Evolutionary conservation across 2,329 filamentous ascomycete genomes (phyloP).

Genomic region (Diaporthe nobilis): DNA sequence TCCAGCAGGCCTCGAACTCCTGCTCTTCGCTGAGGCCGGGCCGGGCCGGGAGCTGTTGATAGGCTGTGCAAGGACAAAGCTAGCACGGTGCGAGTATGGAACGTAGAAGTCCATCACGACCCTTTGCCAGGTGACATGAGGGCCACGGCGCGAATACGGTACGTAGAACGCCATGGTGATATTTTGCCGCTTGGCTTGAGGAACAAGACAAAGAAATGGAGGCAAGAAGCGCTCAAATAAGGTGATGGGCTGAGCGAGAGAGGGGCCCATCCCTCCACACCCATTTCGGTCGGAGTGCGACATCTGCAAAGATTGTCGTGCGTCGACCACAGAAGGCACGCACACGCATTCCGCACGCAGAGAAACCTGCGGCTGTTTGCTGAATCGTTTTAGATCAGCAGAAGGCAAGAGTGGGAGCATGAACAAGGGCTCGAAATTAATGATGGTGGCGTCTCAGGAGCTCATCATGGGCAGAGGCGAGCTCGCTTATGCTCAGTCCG

Average conservation of each 20-base stretch:
- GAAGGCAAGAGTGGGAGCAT: background rate
- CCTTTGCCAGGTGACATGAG: background rate
- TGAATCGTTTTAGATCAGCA: background rate
- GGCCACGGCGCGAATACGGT: background rate
- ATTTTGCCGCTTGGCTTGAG: no score
- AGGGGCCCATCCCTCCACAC: background rate
- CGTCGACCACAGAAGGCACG: background rate
- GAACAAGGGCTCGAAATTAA: background rate
- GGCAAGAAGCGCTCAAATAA: background rate
- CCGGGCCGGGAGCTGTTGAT: constrained; percentile 23
- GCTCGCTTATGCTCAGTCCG: background rate
- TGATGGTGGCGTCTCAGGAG: background rate
- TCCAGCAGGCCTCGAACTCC: constrained; percentile 90
- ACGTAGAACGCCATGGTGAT: background rate
- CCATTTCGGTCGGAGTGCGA: background rate
- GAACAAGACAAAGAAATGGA: background rate
- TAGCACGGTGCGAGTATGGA: background rate
- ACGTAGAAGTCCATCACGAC: background rate
- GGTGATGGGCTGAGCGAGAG: background rate
- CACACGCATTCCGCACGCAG: background rate
- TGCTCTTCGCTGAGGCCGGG: constrained; percentile 64
- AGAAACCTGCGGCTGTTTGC: background rate
- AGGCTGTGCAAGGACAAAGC: constrained; percentile 45
- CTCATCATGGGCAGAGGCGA: background rate
- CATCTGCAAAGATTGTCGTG: background rate